phyloP scores from a whole-genome alignment of 331 rosid genomes.

The Spiraea crenata region DNA sequence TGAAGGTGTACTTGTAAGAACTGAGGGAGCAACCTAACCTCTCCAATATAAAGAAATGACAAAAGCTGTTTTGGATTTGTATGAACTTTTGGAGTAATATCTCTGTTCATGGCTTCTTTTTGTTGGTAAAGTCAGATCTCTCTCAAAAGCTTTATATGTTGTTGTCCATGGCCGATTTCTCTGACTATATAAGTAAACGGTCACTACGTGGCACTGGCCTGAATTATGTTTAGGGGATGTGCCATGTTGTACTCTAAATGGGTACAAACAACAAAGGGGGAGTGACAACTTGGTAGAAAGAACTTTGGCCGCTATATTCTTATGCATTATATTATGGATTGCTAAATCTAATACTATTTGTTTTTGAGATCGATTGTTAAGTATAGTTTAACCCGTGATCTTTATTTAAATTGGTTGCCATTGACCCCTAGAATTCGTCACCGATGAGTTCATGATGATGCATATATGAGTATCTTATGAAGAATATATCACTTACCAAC shows the following conservation, averaged over 20 bases:
- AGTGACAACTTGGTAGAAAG: too few species aligned
- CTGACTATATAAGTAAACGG: conserved; percentile 9
- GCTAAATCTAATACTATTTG: too few species aligned
- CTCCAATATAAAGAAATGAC: not conserved
- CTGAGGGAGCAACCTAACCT: conserved; percentile 23
- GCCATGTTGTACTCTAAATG: too few species aligned
- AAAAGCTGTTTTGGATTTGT: conserved; percentile 6
- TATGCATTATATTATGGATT: too few species aligned
- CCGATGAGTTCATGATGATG: not conserved
- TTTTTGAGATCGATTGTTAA: too few species aligned
- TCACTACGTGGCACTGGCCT: conserved; percentile 19
- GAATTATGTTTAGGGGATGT: not conserved
- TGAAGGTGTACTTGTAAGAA: conserved; percentile 13
- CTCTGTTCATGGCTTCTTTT: conserved; percentile 4
- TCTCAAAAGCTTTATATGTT: not conserved
- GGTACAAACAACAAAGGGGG: too few species aligned
- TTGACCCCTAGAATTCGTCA: conserved; percentile 4
- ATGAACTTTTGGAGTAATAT: conserved; percentile 1
- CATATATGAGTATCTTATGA: not conserved
- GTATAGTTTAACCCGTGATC: not conserved
- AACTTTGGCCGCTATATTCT: too few species aligned
- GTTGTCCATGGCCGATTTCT: conserved; percentile 8
- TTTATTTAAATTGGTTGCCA: not conserved
- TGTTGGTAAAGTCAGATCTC: conserved; percentile 26
- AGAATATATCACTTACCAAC: too few species aligned